Conservation (phyloP, 441 rosid genomes). For the Populus tomentosa region DNA sequence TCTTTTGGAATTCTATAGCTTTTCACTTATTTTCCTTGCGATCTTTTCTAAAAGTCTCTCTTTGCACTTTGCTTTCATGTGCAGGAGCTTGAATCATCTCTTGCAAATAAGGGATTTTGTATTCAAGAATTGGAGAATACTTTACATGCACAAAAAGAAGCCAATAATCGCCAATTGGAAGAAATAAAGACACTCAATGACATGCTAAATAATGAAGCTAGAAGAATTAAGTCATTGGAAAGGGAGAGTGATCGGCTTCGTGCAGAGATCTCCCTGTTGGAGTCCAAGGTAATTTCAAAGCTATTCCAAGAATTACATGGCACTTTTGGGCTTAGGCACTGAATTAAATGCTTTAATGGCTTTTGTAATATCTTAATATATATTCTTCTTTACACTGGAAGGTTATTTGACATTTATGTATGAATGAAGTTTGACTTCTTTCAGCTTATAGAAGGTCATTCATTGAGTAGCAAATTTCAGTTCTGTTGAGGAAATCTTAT, state of each 20-base stretch:
- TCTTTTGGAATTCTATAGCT: slow-evolving; percentile 15
- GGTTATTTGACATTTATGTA: neutral
- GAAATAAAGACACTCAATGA: slow-evolving; percentile 80
- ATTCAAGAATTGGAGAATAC: slow-evolving; percentile 68
- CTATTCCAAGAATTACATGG: neutral
- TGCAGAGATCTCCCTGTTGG: slow-evolving; percentile 81
- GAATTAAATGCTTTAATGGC: neutral
- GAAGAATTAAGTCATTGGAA: slow-evolving; percentile 81
- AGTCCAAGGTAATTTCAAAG: slow-evolving; percentile 63
- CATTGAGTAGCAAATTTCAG: neutral
- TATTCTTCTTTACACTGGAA: neutral
- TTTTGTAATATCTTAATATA: neutral
- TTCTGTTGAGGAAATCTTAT: neutral
- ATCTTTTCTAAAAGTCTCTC: slow-evolving; percentile 12
- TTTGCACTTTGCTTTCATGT: slow-evolving; percentile 24
- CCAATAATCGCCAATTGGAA: slow-evolving; percentile 50
- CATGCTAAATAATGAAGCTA: slow-evolving; percentile 69
- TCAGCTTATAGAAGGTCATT: too few relatives aligned
- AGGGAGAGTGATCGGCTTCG: slow-evolving; percentile 93
- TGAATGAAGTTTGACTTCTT: neutral
- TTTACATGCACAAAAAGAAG: slow-evolving; percentile 57
- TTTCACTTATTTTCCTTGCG: slow-evolving; percentile 1
- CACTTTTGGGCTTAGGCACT: neutral
- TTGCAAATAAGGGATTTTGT: slow-evolving; percentile 61
- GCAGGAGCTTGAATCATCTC: slow-evolving; percentile 77